Percentiles rank a stretch among this genome's conserved stretches.
Conservation (phyloP, 495 filamentous ascomycete species). For the Penicillium argentinense region DNA sequence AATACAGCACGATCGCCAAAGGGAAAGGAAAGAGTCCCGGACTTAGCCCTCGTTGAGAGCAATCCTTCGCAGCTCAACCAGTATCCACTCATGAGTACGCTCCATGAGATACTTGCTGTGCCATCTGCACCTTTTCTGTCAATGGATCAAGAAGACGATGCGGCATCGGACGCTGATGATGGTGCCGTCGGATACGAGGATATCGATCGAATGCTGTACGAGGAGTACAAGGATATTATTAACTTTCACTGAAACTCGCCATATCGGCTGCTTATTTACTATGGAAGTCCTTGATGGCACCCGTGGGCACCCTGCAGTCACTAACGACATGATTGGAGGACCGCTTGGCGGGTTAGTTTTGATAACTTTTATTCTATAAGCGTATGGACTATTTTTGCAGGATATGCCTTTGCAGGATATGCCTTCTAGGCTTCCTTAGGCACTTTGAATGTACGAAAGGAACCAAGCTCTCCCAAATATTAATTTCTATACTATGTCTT, state of each 20-base stretch:
- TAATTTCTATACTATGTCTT: no score
- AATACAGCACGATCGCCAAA: not conserved
- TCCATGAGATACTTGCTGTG: not conserved
- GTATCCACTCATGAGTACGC: not conserved
- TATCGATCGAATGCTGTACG: constrained; percentile 32
- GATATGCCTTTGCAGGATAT: no score
- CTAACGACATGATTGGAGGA: no score
- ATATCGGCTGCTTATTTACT: not conserved
- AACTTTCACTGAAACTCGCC: constrained; percentile 29
- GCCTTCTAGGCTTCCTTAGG: no score
- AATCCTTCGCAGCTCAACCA: not conserved
- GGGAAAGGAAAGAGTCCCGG: constrained; percentile 5
- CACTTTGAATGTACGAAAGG: no score
- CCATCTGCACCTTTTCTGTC: not conserved
- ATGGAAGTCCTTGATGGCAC: no score
- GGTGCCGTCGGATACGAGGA: constrained; percentile 30
- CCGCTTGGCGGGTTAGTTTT: no score
- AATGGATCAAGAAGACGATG: not conserved
- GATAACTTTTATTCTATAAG: no score
- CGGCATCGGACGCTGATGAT: not conserved
- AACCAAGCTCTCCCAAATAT: no score
- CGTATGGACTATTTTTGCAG: no score
- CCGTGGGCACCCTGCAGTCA: no score
- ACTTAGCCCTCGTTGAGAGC: not conserved
- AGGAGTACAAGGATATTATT: constrained; percentile 42